Conservation (phyloP, 2,329 filamentous ascomycete genomes). For the Clonostachys sp. region DNA sequence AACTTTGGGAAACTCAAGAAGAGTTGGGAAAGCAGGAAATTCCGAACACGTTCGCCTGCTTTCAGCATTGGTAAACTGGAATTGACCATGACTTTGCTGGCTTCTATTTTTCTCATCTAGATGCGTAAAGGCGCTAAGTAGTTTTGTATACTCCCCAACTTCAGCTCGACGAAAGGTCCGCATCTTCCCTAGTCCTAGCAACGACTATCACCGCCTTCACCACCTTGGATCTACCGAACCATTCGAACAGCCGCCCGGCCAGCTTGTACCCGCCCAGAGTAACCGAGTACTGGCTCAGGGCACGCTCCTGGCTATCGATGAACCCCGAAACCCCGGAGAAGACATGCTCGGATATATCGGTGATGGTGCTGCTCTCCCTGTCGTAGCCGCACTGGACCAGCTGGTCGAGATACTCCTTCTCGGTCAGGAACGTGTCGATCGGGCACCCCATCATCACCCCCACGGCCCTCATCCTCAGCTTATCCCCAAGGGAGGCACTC, state of each 20-base stretch:
- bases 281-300: slow-evolving; percentile 25
- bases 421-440: slow-evolving; percentile 39
- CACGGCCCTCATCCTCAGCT: slow-evolving; percentile 29
- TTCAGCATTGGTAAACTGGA: no score
- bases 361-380: slow-evolving; percentile 28
- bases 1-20: no score
- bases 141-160: no score
- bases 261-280: slow-evolving; percentile 27
- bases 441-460: slow-evolving; percentile 44
- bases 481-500: slow-evolving; percentile 16
- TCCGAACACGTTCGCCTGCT: no score
- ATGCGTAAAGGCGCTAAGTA: no score
- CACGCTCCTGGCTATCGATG: slow-evolving; percentile 26
- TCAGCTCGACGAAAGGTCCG: no score
- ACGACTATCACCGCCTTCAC: slow-evolving; percentile 28
- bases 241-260: slow-evolving; percentile 27
- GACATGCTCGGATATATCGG: slow-evolving; percentile 47
- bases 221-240: slow-evolving; percentile 25
- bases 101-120: no score
- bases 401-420: slow-evolving; percentile 34
- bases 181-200: slow-evolving; percentile 3
- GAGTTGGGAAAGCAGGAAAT: no score
- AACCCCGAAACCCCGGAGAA: slow-evolving; percentile 43
- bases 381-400: slow-evolving; percentile 43
- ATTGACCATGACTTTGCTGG: no score